phyloP scores from a whole-genome alignment of 2,329 filamentous ascomycete species.

The Fonsecaea monophora region DNA sequence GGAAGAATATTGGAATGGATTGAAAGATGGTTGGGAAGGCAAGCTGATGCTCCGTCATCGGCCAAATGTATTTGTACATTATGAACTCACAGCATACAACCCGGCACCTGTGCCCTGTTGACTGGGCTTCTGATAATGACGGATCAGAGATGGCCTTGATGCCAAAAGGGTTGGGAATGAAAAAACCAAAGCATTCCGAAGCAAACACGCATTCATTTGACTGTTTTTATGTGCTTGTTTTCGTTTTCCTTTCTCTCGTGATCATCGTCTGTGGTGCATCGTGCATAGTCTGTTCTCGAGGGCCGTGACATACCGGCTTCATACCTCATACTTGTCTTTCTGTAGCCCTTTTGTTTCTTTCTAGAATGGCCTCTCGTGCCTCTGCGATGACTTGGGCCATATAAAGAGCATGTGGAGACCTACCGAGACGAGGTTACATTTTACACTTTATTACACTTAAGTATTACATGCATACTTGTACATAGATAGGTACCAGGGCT shows the following conservation, averaged over 20 bases:
- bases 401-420: too few relatives aligned
- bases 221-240: background rate
- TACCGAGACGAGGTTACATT: too few relatives aligned
- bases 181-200: background rate
- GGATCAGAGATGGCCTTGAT: conserved; percentile 1
- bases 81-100: conserved; percentile 4
- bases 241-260: background rate
- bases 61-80: conserved; percentile 16
- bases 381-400: too few relatives aligned
- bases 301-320: too few relatives aligned
- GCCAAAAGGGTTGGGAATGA: background rate
- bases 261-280: too few relatives aligned
- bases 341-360: too few relatives aligned
- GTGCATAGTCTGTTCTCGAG: too few relatives aligned
- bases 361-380: too few relatives aligned
- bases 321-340: too few relatives aligned
- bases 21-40: background rate
- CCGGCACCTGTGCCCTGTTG: background rate
- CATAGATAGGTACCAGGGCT: too few relatives aligned
- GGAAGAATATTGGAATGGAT: background rate
- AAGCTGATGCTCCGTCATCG: conserved; percentile 2
- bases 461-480: too few relatives aligned
- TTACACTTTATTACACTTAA: too few relatives aligned
- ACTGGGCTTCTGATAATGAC: conserved; percentile 4
- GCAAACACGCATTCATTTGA: background rate